Base-by-base conservation (phyloP, 805 yeast genomes). In the Nakazawaea holstii region DNA sequence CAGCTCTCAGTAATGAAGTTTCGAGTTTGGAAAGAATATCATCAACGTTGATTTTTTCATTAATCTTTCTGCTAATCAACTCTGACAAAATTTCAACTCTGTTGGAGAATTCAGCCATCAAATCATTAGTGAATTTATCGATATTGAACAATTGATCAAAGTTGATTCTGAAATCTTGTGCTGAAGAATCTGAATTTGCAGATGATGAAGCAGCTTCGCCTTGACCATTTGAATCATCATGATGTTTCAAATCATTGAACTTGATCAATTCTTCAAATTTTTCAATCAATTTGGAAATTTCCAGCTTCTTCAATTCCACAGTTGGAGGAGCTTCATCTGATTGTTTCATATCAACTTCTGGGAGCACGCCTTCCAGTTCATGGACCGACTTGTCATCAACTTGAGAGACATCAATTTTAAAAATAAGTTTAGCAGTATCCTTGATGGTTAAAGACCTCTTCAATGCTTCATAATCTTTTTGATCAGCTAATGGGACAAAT, bases 401-500 rank as follows among this genome's bases (percentile, higher is more conserved):
- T 31, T 41, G 37, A 11, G 10, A 17, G 10, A 11, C 9, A n/a
- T 28, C 40, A 31, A 39, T 5, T n/a, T 35, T 36, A 27, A 56
- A 57, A 20, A 42, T 38, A 49, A 79, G 58, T 52, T 68, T 69
- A 43, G 74, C 56, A 49, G 66, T 69, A 49, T 64, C 69, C 54
- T 76, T 76, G 15, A 77, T 80, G 46, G 66, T 61, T 52, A 78
- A 64, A 41, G 80, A 72, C 52, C 80, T 66, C 37, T 60, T 58
- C 48, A 78, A 63, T 24, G 68, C 59, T 41, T 60, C 64, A 56
- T 71, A 77, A 49, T 77, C 82, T 4, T 63, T 61, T 3, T 37
- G 52, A 4, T 64, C 45, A 14, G 61, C 69, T 51, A 79, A 66
- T 4, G 59, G 49, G 10, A 76, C 72, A 52, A 66, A 77, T 8